phyloP scores from a whole-genome alignment of 345 rosid species.

The Nephelium lappaceum region DNA sequence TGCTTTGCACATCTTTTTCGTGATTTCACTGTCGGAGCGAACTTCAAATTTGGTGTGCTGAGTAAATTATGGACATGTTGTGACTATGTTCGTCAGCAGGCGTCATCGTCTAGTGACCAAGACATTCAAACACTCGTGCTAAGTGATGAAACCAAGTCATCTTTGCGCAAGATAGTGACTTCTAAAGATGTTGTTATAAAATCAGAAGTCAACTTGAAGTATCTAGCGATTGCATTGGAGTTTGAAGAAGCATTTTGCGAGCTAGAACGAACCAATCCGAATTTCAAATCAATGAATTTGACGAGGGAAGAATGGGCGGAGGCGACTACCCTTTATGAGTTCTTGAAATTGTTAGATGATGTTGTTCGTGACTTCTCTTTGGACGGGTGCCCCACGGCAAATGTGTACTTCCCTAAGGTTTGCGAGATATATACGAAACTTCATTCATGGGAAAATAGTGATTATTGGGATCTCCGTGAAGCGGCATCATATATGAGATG shows the following conservation, averaged over 20 bases:
- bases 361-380: not conserved
- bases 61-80: not conserved
- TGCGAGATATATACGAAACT: too few species aligned
- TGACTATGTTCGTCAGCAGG: not conserved
- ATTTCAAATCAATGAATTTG: constrained; percentile 3
- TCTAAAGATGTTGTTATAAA: not conserved
- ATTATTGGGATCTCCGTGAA: too few species aligned
- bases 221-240: not conserved
- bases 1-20: too few species aligned
- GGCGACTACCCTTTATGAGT: not conserved
- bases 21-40: too few species aligned
- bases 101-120: not conserved
- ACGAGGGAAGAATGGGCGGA: not conserved
- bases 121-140: too few species aligned
- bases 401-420: too few species aligned
- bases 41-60: not conserved
- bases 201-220: not conserved
- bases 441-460: too few species aligned
- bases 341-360: not conserved
- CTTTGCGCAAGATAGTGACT: not conserved
- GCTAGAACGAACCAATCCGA: not conserved
- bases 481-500: not conserved
- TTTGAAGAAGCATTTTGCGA: not conserved
- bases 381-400: not conserved
- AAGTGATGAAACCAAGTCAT: too few species aligned